Evolutionary conservation across 495 filamentous ascomycete genomes (phyloP).

Genomic region (Echria macrotheca): DNA sequence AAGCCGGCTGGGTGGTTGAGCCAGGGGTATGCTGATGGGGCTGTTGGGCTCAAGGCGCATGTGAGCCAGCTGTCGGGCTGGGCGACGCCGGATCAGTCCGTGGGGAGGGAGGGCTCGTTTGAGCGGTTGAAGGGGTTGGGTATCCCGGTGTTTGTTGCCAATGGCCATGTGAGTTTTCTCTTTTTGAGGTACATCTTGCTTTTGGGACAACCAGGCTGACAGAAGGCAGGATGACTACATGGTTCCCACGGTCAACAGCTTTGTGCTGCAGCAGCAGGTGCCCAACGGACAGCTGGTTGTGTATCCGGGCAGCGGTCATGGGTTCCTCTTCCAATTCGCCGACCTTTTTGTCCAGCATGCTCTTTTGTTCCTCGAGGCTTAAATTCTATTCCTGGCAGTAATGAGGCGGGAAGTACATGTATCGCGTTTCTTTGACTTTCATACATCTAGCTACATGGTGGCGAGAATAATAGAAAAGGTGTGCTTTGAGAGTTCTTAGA

Average conservation of each 20-base stretch:
- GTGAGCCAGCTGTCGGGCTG: constrained; percentile 4
- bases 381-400: too few species aligned
- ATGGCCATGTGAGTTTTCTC: constrained; percentile 22
- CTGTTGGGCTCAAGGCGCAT: constrained; percentile 14
- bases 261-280: constrained; percentile 23
- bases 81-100: not conserved
- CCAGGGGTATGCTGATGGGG: constrained; percentile 14
- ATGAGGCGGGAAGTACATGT: too few species aligned
- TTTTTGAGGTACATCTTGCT: not conserved
- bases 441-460: too few species aligned
- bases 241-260: constrained; percentile 29
- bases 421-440: too few species aligned
- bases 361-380: constrained; percentile 11
- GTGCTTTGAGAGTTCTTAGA: too few species aligned
- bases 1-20: constrained; percentile 12
- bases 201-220: not conserved
- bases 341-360: constrained; percentile 22
- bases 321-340: constrained; percentile 27
- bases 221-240: constrained; percentile 24
- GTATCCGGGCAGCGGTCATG: constrained; percentile 29
- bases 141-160: constrained; percentile 30
- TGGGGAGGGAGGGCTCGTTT: constrained; percentile 20
- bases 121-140: constrained; percentile 23
- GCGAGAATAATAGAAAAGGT: too few species aligned
- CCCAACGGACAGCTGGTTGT: constrained; percentile 26